Conservation (phyloP, 1,284 basidiomycete genomes). For the Irpex sp. region DNA sequence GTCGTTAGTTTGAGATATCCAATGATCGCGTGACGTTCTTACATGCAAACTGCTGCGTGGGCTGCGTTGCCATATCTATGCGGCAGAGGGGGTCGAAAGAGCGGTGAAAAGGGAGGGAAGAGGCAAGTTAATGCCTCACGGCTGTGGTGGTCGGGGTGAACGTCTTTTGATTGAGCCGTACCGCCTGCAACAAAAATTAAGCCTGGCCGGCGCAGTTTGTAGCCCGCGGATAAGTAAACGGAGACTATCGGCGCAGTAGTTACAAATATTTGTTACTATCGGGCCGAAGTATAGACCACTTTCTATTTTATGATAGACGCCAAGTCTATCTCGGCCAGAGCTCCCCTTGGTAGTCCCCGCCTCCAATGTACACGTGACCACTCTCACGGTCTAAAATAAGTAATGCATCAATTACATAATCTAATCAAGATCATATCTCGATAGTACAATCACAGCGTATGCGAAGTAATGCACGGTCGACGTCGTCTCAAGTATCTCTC, state of each 20-base stretch:
- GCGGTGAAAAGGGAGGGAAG: slow-evolving; percentile 33
- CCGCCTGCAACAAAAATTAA: neutral
- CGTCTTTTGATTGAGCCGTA: slow-evolving; percentile 4
- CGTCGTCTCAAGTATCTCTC: too few relatives aligned
- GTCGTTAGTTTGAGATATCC: slow-evolving; percentile 12
- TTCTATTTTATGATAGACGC: too few relatives aligned
- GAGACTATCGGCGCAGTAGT: neutral
- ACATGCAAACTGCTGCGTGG: slow-evolving; percentile 80
- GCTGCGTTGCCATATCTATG: slow-evolving; percentile 55
- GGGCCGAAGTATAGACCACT: neutral
- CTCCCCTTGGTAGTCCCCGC: too few relatives aligned
- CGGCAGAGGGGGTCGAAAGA: slow-evolving; percentile 20
- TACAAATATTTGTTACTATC: neutral
- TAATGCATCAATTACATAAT: too few relatives aligned
- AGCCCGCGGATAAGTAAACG: neutral
- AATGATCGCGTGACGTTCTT: slow-evolving; percentile 27
- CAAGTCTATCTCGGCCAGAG: too few relatives aligned
- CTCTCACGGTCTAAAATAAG: too few relatives aligned
- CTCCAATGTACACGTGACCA: too few relatives aligned
- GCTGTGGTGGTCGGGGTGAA: slow-evolving; percentile 17
- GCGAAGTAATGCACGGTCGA: too few relatives aligned
- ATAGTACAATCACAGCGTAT: too few relatives aligned
- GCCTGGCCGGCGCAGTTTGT: neutral
- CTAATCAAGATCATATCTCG: too few relatives aligned
- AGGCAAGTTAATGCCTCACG: slow-evolving; percentile 83